Percentiles rank a stretch among this genome's conserved stretches.
phyloP scores from a whole-genome alignment of 176 grass and related monocot genomes.

The Avena atlantica region DNA sequence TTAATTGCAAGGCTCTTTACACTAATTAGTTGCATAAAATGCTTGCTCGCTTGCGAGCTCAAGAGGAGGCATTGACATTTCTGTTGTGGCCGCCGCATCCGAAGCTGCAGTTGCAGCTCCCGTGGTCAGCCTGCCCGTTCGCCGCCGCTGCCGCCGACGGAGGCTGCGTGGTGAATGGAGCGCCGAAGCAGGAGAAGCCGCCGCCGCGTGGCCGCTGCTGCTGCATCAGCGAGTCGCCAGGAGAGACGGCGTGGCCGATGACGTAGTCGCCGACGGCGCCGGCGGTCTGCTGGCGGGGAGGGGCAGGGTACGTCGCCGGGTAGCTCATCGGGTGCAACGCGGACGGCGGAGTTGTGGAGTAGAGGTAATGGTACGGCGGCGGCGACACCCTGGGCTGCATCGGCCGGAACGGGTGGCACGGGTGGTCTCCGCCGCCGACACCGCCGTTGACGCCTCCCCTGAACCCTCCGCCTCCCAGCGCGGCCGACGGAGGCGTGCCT shows the following conservation, averaged over 20 bases:
- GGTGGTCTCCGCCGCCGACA: conserved; percentile 48
- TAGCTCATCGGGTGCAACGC: conserved; percentile 58
- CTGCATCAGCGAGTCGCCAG: conserved; percentile 40
- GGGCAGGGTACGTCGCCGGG: conserved; percentile 56
- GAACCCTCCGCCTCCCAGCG: conserved; percentile 52
- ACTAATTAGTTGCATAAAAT: conserved; percentile 36
- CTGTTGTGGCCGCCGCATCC: conserved; percentile 56
- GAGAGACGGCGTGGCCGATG: conserved; percentile 73
- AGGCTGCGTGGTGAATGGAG: conserved; percentile 22
- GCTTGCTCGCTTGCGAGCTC: neutral
- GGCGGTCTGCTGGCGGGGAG: conserved; percentile 29
- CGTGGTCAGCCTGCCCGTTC: conserved; percentile 48
- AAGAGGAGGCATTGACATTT: conserved; percentile 47
- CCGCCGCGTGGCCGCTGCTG: conserved; percentile 7
- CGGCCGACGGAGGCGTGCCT: conserved; percentile 47
- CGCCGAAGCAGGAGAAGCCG: conserved; percentile 52
- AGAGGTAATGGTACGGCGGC: conserved; percentile 60
- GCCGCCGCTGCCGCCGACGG: neutral
- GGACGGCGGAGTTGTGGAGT: conserved; percentile 54
- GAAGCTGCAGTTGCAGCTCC: conserved; percentile 58
- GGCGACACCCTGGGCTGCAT: conserved; percentile 58
- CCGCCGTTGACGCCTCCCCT: conserved; percentile 32
- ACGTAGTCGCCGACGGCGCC: conserved; percentile 59
- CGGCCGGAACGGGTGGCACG: conserved; percentile 54
- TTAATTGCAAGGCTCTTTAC: conserved; percentile 44